Base-by-base conservation (phyloP, 75 land plant genomes). In the Cupressus sempervirens region DNA sequence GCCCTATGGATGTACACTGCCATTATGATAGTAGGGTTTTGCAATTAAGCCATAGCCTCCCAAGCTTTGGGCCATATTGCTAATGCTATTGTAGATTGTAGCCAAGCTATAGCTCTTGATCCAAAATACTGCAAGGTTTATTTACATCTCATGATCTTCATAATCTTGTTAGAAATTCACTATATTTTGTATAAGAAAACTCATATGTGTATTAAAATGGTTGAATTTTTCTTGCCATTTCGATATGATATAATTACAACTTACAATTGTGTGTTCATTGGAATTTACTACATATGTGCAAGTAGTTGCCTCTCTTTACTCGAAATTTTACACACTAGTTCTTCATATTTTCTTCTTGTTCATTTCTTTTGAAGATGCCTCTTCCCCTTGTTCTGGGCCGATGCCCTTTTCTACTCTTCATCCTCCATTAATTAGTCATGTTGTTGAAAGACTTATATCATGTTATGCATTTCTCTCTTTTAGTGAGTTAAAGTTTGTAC, bases 61-160 rank as follows among this genome's bases (percentile, higher is more conserved):
- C 98, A 97, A 89, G 96, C 97, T 48, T 84, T 96, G 81, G 93
- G 95, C 20, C 96, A 95, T 70, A 90, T 98, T 43, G 86, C 93
- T 26, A 99, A 98, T 91, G 99, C 99, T 12, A 96, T 98, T 88
- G 99, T 99, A 58, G 99, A 98, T 90, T 98, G 98, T 86, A 92
- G 93, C 84, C 89, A 95, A 30, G 99, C 99, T 40, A 95, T 98
- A 40, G 99, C 95, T 83, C 94, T 98, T 58, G 97, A 98, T 88
- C 87, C 94, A 81, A 90, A 90, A 38, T 98, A 98, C 86, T 76
- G 88, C 1, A 98, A 98, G 95, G 98, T 96, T 56, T 82, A 52
- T 84, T 3, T 74, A 35, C 74, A 70, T 29, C 32, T 32, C 11
- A 11, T 29, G 1, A 70, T 70, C 34, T 70, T 70, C 12, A 3